These are phyloP conservation scores for Agarophyton chilense DNA, from an alignment of 23 red algal genomes.

Conservation along the genomic window DNA sequence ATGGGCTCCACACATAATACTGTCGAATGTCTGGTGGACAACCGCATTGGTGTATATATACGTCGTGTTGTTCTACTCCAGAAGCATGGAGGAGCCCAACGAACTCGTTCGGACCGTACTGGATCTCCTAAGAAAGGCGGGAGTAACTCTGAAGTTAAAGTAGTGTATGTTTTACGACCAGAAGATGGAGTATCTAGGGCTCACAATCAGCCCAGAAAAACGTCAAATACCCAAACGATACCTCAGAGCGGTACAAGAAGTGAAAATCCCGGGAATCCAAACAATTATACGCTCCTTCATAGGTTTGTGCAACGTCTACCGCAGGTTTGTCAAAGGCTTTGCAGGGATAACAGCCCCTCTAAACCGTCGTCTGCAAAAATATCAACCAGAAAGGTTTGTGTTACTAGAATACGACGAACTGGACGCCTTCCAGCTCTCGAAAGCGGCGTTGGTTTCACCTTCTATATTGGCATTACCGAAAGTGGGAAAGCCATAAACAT, in stretches of 20 bases:
- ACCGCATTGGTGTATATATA: too few species aligned
- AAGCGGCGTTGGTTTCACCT: neutral
- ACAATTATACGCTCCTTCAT: slow-evolving; percentile 15
- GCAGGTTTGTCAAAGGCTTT: neutral
- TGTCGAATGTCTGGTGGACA: too few species aligned
- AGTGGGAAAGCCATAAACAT: neutral
- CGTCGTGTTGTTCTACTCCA: too few species aligned
- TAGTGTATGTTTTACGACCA: too few species aligned
- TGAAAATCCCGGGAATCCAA: neutral
- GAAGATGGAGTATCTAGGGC: too few species aligned
- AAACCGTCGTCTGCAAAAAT: neutral
- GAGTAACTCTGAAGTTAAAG: slow-evolving; percentile 14
- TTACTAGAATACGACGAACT: slow-evolving; percentile 1
- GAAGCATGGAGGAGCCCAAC: too few species aligned
- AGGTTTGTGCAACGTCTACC: too few species aligned
- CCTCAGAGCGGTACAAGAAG: neutral
- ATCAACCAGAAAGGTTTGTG: neutral
- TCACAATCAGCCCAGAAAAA: too few species aligned
- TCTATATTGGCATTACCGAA: slow-evolving; percentile 20
- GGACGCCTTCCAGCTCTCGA: slow-evolving; percentile 13
- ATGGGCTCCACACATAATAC: too few species aligned
- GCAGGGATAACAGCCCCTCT: neutral
- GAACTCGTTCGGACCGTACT: too few species aligned
- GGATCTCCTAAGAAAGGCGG: too few species aligned
- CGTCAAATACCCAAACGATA: neutral